Conservation (phyloP, 2,329 filamentous ascomycete genomes). For the Nothomitra cinnamomea region DNA sequence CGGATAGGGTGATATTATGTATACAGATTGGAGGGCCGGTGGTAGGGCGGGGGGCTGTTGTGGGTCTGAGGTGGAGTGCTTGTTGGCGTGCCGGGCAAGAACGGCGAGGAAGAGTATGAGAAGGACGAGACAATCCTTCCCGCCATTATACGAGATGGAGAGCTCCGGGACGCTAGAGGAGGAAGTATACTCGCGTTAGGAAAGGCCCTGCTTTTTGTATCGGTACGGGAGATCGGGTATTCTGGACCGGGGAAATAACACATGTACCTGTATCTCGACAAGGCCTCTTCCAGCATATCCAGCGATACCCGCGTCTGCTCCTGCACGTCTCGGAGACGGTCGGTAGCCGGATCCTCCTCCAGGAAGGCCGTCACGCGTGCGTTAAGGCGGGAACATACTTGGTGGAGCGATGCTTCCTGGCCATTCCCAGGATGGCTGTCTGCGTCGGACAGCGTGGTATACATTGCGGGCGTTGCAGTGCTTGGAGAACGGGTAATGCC, state of each 20-base stretch:
- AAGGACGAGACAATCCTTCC: constrained; percentile 92
- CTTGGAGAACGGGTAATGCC: no score
- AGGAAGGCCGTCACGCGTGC: constrained; percentile 49
- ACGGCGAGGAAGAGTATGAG: constrained; percentile 68
- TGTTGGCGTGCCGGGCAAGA: constrained; percentile 20
- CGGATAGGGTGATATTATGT: constrained; percentile 71
- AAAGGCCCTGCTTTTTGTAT: neutral
- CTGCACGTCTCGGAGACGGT: constrained; percentile 44
- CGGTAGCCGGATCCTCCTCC: constrained; percentile 35
- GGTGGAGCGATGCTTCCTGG: neutral
- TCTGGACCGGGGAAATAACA: neutral
- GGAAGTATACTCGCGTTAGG: constrained; percentile 26
- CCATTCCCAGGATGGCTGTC: no score
- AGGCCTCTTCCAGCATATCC: constrained; percentile 55
- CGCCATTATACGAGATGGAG: constrained; percentile 89
- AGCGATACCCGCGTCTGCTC: constrained; percentile 56
- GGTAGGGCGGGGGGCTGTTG: constrained; percentile 8
- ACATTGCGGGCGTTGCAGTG: no score
- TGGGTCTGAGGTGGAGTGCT: constrained; percentile 6
- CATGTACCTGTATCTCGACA: constrained; percentile 56
- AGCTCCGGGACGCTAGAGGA: constrained; percentile 42
- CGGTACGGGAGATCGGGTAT: neutral
- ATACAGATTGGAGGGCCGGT: constrained; percentile 53
- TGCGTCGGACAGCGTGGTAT: no score
- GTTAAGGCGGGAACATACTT: constrained; percentile 35